Evolutionary conservation across 2,329 filamentous ascomycete genomes (phyloP).

Genomic region (Myriosclerotinia scirpicola): DNA sequence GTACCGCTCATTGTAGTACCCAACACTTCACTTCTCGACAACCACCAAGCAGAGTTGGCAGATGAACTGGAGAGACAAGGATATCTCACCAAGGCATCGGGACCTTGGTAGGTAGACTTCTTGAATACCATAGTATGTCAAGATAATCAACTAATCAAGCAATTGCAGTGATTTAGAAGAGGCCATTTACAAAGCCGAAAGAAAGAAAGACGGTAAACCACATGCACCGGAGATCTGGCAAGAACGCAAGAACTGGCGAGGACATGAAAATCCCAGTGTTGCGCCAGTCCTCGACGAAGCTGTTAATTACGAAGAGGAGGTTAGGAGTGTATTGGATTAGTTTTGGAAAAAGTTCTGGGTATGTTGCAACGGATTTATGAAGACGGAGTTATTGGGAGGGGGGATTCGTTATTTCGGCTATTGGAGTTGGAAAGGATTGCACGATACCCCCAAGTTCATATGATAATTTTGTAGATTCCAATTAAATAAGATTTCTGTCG

Average conservation of each 20-base stretch:
- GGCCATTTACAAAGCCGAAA: constrained; percentile 32
- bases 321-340: constrained; percentile 28
- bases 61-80: constrained; percentile 70
- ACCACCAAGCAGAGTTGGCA: constrained; percentile 89
- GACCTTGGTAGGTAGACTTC: constrained; percentile 30
- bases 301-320: constrained; percentile 36
- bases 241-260: constrained; percentile 30
- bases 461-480: not conserved
- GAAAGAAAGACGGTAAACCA: constrained; percentile 11
- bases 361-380: not conserved
- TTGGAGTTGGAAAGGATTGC: constrained; percentile 11
- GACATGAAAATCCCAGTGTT: constrained; percentile 27
- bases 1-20: constrained; percentile 86
- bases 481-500: not conserved
- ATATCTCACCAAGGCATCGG: constrained; percentile 59
- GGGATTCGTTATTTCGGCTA: not conserved
- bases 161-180: constrained; percentile 28
- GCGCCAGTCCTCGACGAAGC: constrained; percentile 32
- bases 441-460: constrained; percentile 7
- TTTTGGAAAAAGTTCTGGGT: constrained; percentile 19
- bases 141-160: constrained; percentile 4
- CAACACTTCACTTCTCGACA: constrained; percentile 77
- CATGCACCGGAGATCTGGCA: constrained; percentile 9
- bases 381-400: not conserved
- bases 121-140: not conserved